Evolutionary conservation across 306 rosid genomes (phyloP).

Genomic region (Trifolium repens): DNA sequence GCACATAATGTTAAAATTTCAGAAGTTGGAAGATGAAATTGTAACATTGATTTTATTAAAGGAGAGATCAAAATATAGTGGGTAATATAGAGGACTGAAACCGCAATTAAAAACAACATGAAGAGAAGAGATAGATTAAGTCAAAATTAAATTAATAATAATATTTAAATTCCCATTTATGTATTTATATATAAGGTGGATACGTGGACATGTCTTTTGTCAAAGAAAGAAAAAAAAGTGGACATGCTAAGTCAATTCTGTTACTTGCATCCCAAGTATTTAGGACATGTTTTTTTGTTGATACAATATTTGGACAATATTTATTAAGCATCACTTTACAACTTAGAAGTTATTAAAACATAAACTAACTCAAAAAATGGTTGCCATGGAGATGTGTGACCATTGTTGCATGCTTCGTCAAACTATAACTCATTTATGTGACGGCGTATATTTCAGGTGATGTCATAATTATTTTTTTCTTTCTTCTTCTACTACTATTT

Average conservation of each 20-base stretch:
- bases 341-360: neutral
- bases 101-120: too few species aligned
- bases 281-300: too few species aligned
- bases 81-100: too few species aligned
- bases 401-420: constrained; percentile 28
- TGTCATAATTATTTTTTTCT: neutral
- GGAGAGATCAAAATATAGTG: too few species aligned
- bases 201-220: neutral
- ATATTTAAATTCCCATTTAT: too few species aligned
- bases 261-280: neutral
- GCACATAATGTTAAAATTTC: too few species aligned
- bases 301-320: too few species aligned
- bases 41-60: too few species aligned
- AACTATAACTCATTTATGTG: neutral
- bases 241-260: neutral
- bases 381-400: constrained; percentile 25
- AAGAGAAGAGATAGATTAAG: too few species aligned
- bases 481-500: too few species aligned
- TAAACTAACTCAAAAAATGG: neutral
- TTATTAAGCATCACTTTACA: neutral
- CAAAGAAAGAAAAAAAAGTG: neutral
- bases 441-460: neutral
- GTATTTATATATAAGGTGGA: neutral
- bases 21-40: too few species aligned
- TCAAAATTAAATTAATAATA: too few species aligned